Evolutionary conservation across 352 stramenopile genomes (phyloP).

Genomic region (Blastocystis hominis): DNA sequence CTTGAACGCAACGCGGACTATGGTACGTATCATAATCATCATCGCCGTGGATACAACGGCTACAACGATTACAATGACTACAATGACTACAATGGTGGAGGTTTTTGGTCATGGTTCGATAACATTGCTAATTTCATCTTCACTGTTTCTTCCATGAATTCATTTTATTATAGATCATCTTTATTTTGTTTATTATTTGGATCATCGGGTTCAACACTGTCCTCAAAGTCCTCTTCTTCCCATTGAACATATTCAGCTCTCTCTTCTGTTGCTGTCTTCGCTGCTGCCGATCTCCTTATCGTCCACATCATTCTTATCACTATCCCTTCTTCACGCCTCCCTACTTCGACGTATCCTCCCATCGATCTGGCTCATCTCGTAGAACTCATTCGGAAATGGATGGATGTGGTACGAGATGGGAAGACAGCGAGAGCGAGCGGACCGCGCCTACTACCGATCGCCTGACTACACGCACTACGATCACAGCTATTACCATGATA

Average conservation of each 20-base stretch:
- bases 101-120: not conserved
- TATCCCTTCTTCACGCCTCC: not conserved
- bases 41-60: not conserved
- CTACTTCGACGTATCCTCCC: not conserved
- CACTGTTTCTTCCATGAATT: not conserved
- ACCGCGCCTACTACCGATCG: not conserved
- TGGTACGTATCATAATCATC: not conserved
- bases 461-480: not conserved
- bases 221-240: slow-evolving; percentile 51
- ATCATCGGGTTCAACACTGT: slow-evolving; percentile 43
- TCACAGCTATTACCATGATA: not conserved
- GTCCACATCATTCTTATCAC: not conserved
- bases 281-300: not conserved
- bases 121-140: not conserved
- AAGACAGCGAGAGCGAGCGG: not conserved
- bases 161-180: not conserved
- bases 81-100: no score
- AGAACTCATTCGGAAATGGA: slow-evolving; percentile 45
- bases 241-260: not conserved
- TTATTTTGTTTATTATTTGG: slow-evolving; percentile 27
- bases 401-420: slow-evolving; percentile 52
- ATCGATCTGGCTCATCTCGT: not conserved
- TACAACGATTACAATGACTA: not conserved
- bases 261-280: not conserved
- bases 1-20: slow-evolving; percentile 6